Conservation (phyloP, 2,329 filamentous ascomycete species). For the Sporothrix euskadiensis region DNA sequence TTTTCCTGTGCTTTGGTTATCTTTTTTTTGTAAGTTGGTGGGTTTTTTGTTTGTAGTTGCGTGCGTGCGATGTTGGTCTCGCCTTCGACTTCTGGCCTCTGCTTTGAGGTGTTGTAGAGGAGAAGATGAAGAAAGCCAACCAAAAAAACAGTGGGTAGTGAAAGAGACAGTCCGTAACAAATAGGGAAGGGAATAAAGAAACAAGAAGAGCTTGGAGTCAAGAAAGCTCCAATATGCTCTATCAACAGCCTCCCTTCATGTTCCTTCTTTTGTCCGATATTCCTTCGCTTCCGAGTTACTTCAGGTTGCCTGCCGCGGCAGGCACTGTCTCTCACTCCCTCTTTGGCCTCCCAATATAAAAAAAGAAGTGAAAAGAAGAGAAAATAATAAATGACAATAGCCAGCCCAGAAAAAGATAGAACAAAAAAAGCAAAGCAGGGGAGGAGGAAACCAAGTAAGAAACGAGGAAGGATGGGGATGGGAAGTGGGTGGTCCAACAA, state of each 20-base stretch:
- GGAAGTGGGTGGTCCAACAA: neutral
- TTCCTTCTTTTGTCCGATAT: neutral
- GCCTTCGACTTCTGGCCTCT: neutral
- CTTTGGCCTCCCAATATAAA: slow-evolving; percentile 26
- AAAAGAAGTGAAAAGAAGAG: slow-evolving; percentile 19
- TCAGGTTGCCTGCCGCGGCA: neutral
- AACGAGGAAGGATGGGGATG: neutral
- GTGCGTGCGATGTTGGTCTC: neutral
- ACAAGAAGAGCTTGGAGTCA: neutral
- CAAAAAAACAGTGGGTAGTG: slow-evolving; percentile 21
- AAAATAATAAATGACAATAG: slow-evolving; percentile 25
- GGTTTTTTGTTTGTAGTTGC: slow-evolving; percentile 15
- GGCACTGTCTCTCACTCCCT: slow-evolving; percentile 20
- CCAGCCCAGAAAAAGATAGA: slow-evolving; percentile 28
- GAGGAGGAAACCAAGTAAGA: neutral
- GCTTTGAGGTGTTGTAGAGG: neutral
- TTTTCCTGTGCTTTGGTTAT: slow-evolving; percentile 23
- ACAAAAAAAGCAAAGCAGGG: slow-evolving; percentile 5
- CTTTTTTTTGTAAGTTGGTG: slow-evolving; percentile 23
- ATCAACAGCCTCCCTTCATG: neutral
- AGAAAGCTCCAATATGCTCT: neutral
- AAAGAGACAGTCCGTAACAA: slow-evolving; percentile 9
- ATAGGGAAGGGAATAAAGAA: neutral
- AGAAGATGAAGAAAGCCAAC: neutral
- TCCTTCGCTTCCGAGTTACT: neutral